These are phyloP conservation scores for Talaromyces sp. DNA, from an alignment of 2,329 filamentous ascomycete species.

Conservation along the genomic window DNA sequence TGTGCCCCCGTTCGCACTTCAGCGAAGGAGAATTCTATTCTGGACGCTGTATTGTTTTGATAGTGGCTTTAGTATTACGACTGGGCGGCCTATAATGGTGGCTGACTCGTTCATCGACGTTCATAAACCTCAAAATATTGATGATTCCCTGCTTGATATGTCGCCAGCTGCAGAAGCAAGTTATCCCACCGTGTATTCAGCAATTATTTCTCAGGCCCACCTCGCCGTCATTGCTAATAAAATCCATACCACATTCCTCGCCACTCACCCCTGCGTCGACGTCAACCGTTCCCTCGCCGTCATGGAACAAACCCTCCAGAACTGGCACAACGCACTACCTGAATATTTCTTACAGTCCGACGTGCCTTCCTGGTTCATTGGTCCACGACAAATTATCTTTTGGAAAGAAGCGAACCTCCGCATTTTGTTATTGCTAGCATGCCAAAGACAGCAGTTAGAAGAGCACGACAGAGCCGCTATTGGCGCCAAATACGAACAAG, in stretches of 20 bases:
- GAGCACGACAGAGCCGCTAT: not conserved
- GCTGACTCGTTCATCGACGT: not conserved
- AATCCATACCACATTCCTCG: conserved; percentile 13
- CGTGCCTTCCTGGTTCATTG: conserved; percentile 17
- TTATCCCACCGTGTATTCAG: not conserved
- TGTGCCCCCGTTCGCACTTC: no score
- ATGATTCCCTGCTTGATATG: not conserved
- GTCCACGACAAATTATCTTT: conserved; percentile 15
- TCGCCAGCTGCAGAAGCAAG: not conserved
- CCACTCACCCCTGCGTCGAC: conserved; percentile 6
- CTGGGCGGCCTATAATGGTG: not conserved
- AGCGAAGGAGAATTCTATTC: no score
- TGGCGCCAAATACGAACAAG: not conserved
- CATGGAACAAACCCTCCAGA: conserved; percentile 17
- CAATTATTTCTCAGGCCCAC: not conserved
- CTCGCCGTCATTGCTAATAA: not conserved
- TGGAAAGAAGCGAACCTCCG: conserved; percentile 22
- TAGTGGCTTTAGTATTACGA: no score
- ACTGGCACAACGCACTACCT: conserved; percentile 16
- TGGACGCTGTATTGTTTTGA: no score
- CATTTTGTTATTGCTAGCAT: conserved; percentile 17
- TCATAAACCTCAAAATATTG: not conserved
- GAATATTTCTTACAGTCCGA: not conserved
- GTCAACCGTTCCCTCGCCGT: conserved; percentile 12
- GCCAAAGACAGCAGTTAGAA: conserved; percentile 4